phyloP scores from a whole-genome alignment of 495 filamentous ascomycete genomes.

The Aspergillus carlsbadensis region DNA sequence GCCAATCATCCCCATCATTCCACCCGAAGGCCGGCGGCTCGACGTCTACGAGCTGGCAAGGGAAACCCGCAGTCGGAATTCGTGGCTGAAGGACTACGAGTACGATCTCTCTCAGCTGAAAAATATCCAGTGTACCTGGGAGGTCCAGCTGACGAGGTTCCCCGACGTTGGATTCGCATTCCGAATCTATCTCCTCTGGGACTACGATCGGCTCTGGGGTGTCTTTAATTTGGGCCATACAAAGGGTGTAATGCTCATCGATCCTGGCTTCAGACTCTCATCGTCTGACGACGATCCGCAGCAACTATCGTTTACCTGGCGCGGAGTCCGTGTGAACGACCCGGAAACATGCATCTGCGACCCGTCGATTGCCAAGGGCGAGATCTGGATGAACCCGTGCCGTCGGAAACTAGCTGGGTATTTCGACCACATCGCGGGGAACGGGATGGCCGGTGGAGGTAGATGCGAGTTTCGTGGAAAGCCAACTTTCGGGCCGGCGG shows the following conservation, averaged over 20 bases:
- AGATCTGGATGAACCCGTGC: slow-evolving; percentile 1
- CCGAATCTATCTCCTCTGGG: slow-evolving; percentile 13
- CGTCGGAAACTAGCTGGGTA: background rate
- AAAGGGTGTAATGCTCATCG: slow-evolving; percentile 7
- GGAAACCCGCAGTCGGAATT: background rate
- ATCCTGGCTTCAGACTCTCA: slow-evolving; percentile 4
- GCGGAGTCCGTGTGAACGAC: background rate
- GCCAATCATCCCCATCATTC: too few species aligned
- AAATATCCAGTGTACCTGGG: slow-evolving; percentile 7
- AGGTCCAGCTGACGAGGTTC: background rate
- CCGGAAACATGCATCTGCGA: background rate
- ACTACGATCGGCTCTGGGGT: slow-evolving; percentile 17
- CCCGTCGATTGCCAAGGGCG: background rate
- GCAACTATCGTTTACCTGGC: slow-evolving; percentile 7
- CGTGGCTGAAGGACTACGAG: slow-evolving; percentile 7
- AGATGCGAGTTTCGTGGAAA: slow-evolving; percentile 2
- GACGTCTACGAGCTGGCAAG: background rate
- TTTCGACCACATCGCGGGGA: slow-evolving; percentile 8
- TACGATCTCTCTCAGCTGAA: background rate
- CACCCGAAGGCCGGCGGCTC: too few species aligned
- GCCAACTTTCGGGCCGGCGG: background rate
- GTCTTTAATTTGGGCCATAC: slow-evolving; percentile 10
- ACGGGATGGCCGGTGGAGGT: background rate
- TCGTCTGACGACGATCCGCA: slow-evolving; percentile 2
- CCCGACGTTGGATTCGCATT: background rate